Evolutionary conservation across 345 rosid species (phyloP).

Genomic region (Raphanus sativus): DNA sequence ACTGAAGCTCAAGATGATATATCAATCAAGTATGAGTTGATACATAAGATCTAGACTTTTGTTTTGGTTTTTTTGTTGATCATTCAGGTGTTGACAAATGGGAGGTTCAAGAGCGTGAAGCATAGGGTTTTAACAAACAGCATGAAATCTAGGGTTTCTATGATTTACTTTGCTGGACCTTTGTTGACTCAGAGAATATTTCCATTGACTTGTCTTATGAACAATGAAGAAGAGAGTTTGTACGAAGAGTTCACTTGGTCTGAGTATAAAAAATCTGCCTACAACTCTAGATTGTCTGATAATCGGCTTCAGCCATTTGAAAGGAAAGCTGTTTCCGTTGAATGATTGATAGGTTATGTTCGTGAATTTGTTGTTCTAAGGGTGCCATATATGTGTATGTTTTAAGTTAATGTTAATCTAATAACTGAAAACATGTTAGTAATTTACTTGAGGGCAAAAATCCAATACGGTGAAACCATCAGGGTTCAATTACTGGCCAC

Average conservation of each 20-base stretch:
- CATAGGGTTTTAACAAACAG: constrained; percentile 73
- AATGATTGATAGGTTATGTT: too few species aligned
- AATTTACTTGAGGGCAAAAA: too few species aligned
- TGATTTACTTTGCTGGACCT: constrained; percentile 90
- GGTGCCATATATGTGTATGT: too few species aligned
- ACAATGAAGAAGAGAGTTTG: constrained; percentile 52
- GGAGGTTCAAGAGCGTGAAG: constrained; percentile 78
- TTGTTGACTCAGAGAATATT: constrained; percentile 58
- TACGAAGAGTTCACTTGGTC: constrained; percentile 90
- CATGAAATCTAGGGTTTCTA: constrained; percentile 62
- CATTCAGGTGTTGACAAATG: constrained; percentile 82
- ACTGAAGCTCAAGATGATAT: background rate
- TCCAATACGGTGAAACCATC: too few species aligned
- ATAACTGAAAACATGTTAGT: too few species aligned
- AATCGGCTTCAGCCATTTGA: too few species aligned
- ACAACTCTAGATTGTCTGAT: constrained; percentile 37
- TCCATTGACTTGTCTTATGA: constrained; percentile 55
- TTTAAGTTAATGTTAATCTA: too few species aligned
- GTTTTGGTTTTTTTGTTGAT: background rate
- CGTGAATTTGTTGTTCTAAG: too few species aligned
- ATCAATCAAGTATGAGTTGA: background rate
- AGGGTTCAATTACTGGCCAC: too few species aligned
- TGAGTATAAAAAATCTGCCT: constrained; percentile 70
- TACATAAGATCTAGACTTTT: background rate
- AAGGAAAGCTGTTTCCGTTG: too few species aligned